Evolutionary conservation across 192 early-diverging fungal genomes (phyloP).

Genomic region (Umbelopsis sp.): DNA sequence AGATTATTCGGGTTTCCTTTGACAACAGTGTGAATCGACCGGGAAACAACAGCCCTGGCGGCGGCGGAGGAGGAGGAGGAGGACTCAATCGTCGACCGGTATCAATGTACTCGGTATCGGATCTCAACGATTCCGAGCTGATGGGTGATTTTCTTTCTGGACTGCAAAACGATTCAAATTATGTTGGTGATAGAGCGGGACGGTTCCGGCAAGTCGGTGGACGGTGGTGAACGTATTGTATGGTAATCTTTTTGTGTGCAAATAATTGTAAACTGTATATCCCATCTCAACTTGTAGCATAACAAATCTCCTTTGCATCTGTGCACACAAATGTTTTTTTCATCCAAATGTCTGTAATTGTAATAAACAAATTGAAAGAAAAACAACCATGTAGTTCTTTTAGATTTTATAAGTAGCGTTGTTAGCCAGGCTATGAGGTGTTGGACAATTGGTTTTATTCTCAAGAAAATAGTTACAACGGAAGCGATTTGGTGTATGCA

Average conservation of each 20-base stretch:
- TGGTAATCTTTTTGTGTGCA: neutral
- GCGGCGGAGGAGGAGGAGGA: no score
- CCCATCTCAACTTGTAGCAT: neutral
- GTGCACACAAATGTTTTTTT: neutral
- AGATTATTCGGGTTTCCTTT: constrained; percentile 11
- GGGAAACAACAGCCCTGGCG: neutral
- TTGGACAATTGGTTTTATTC: no score
- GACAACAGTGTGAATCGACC: neutral
- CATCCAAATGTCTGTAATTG: neutral
- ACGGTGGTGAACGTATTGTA: neutral
- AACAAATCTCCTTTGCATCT: no score
- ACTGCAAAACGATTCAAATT: constrained; percentile 38
- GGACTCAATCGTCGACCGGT: constrained; percentile 8
- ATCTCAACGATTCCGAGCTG: constrained; percentile 20
- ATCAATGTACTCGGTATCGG: neutral
- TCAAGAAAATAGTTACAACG: no score
- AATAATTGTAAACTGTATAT: neutral
- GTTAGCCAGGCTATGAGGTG: no score
- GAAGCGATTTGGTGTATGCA: neutral
- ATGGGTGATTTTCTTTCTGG: constrained; percentile 42
- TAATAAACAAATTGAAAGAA: no score
- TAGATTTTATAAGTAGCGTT: no score
- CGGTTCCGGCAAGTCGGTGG: constrained; percentile 12
- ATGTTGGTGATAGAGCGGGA: constrained; percentile 35
- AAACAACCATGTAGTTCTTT: no score